Conservation (phyloP, 176 grass and related monocot species). For the Aegilops longissima region DNA sequence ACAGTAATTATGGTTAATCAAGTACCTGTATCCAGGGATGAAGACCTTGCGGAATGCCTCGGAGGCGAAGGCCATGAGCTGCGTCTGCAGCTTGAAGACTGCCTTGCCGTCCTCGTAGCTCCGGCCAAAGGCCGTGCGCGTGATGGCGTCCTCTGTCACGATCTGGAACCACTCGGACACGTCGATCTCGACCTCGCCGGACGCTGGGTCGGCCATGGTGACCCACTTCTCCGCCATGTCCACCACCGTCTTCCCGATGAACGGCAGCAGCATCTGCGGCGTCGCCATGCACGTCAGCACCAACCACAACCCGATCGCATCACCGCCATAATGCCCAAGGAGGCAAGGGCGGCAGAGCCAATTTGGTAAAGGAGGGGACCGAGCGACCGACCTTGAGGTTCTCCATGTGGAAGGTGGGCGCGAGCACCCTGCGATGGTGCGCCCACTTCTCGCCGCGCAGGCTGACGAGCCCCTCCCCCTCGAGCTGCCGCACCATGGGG, state of each 20-base stretch:
- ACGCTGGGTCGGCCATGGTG: conserved; percentile 35
- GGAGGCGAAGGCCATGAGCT: conserved; percentile 84
- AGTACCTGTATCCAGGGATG: conserved; percentile 96
- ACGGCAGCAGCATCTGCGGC: conserved; percentile 68
- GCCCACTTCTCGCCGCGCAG: conserved; percentile 92
- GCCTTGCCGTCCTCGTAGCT: conserved; percentile 94
- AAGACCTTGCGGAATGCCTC: conserved; percentile 96
- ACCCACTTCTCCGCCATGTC: conserved; percentile 81
- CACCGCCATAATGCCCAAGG: background rate
- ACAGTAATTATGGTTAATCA: background rate
- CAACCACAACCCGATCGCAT: background rate
- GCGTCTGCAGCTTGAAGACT: conserved; percentile 84
- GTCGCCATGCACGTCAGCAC: background rate
- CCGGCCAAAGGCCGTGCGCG: conserved; percentile 78
- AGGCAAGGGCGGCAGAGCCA: background rate
- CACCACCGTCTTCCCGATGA: conserved; percentile 69
- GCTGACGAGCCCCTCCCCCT: conserved; percentile 94
- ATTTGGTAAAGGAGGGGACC: background rate
- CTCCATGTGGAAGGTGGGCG: conserved; percentile 89
- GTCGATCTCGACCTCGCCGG: conserved; percentile 92
- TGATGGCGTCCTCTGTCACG: conserved; percentile 96
- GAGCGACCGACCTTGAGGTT: conserved; percentile 77
- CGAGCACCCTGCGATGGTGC: conserved; percentile 82
- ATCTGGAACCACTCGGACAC: conserved; percentile 96
- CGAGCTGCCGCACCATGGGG: conserved; percentile 92